phyloP scores from a whole-genome alignment of 2,329 filamentous ascomycete genomes.

The Laburnicola sp. region DNA sequence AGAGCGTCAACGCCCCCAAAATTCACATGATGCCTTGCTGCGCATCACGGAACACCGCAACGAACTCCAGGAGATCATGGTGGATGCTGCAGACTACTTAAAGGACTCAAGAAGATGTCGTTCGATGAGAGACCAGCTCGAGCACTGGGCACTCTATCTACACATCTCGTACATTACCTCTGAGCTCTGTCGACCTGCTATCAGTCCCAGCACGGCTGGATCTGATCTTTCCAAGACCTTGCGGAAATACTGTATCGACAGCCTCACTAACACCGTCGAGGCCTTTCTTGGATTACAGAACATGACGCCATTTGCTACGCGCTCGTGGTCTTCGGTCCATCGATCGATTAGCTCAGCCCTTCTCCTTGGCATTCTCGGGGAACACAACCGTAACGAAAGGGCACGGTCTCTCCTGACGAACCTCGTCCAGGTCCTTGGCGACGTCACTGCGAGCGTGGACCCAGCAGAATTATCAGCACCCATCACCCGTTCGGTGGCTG shows the following conservation, averaged over 20 bases:
- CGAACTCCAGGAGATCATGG: slow-evolving; percentile 59
- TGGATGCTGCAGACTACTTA: slow-evolving; percentile 61
- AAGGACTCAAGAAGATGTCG: slow-evolving; percentile 57
- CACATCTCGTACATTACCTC: slow-evolving; percentile 66
- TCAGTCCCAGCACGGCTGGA: slow-evolving; percentile 56
- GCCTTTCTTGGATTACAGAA: slow-evolving; percentile 63
- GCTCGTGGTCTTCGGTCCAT: slow-evolving; percentile 50
- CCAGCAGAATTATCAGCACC: slow-evolving; percentile 53
- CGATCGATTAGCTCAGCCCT: slow-evolving; percentile 51
- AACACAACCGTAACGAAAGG: slow-evolving; percentile 50
- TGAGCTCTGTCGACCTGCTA: slow-evolving; percentile 63
- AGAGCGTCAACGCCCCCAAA: slow-evolving; percentile 58
- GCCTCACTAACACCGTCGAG: slow-evolving; percentile 60
- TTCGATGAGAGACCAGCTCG: slow-evolving; percentile 57
- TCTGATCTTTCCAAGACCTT: slow-evolving; percentile 52
- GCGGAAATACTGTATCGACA: slow-evolving; percentile 59
- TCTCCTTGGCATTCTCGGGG: slow-evolving; percentile 50
- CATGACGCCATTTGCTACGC: slow-evolving; percentile 51
- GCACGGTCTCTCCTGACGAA: slow-evolving; percentile 51
- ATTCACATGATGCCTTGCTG: slow-evolving; percentile 57
- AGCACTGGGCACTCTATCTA: slow-evolving; percentile 63
- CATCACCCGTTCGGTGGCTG: slow-evolving; percentile 52
- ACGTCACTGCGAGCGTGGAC: slow-evolving; percentile 53
- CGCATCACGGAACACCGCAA: slow-evolving; percentile 61
- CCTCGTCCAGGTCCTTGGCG: slow-evolving; percentile 51